Base-by-base conservation (phyloP, 2,329 filamentous ascomycete species). In the Colletotrichum phormii region DNA sequence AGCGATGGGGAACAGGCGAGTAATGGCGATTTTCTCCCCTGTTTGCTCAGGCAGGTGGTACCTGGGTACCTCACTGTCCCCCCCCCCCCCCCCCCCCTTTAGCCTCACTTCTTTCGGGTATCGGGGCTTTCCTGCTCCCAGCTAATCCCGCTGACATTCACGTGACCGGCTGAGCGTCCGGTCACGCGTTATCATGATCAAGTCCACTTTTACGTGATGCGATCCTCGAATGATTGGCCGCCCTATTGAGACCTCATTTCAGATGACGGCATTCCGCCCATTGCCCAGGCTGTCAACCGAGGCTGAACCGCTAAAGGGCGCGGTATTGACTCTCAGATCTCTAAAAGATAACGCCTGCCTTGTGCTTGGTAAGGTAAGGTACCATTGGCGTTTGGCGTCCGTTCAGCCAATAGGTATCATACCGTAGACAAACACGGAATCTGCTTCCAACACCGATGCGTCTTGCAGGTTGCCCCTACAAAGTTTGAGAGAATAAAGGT, bases 121-220 rank as follows among this genome's bases (percentile, higher is more conserved):
- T 29, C 29, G 60, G 60, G 60, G 18, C 31, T 51, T 49, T 53
- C 51, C 60, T 49, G 60, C 46, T 31, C 42, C 12, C 42, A 53
- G 61, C 49, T 37, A 35, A 35, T 51, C 6, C 61, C 29, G 22
- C 22, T 2, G 3, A 1, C 2, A 4, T 13, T 57, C 71, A 73
- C 71, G 71, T 73, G 71, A 73, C 29, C 79, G 78, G 4, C 76
- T 79, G 51, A 80, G 37, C 15, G 5, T 31, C n/a, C 31, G 31
- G 49, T 37, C 11, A 15, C 24, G 58, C 29, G 59, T 53, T 37
- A 13, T 24, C 4, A 18, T 18, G 5, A 4, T n/a, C 11, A 9
- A n/a, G 4, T 13, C 67, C 67, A 66, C 62, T 59, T 49, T 15
- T 22, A 13, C 54, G 7, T 42, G 42, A 42, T 66, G 54, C 63